Evolutionary conservation across 106 monocot species (phyloP), one percentile per base, ranked within the genome.

Genomic region (Acorus gramineus): DNA sequence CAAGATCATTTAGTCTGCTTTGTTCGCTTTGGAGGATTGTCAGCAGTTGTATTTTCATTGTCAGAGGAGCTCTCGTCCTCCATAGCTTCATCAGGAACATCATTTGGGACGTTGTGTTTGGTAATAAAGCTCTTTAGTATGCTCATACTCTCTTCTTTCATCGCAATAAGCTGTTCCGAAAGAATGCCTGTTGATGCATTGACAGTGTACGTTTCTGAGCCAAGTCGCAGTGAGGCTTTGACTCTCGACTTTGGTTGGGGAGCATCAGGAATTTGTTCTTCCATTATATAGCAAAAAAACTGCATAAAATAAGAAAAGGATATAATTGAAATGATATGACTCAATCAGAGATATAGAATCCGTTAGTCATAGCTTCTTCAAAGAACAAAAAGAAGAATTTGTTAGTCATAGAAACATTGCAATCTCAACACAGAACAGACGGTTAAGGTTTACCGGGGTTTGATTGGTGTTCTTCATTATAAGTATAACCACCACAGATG

Each of bases 121-220:
- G 81, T 80, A 54, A 87, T 85, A 70, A 75, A 87, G 4, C 80
- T 82, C 62, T 82, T 92, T 4, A 92, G 73, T 54, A 85, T 80
- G 48, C 46, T 61, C 92, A 87, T 92, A 55, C 79, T 82, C 67
- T 77, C 59, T 57, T 80, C 84, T 69, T 85, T 85, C 81, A 92
- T 75, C 11, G 77, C 62, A 65, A 9, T 51, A 14, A 87, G 45
- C 67, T 87, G 87, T 64, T 87, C 43, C 0, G 87, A 87, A 11
- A 87, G 74, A 44, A 60, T 65, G 12, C 87, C 80, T 0, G 64
- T 51, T 14, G 69, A 67, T 8, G 83, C 75, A 47, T 64, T 63
- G 45, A 83, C 58, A 3, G 65, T 56, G 63, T 69, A 87, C 3
- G 61, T 60, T 74, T 87, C 83, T 9, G 77, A 74, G 5, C 80